A percentile compares a stretch with the other conserved stretches of the same genome.
Conservation (phyloP, 176 grass and related monocot species). For the Melocanna baccifera region DNA sequence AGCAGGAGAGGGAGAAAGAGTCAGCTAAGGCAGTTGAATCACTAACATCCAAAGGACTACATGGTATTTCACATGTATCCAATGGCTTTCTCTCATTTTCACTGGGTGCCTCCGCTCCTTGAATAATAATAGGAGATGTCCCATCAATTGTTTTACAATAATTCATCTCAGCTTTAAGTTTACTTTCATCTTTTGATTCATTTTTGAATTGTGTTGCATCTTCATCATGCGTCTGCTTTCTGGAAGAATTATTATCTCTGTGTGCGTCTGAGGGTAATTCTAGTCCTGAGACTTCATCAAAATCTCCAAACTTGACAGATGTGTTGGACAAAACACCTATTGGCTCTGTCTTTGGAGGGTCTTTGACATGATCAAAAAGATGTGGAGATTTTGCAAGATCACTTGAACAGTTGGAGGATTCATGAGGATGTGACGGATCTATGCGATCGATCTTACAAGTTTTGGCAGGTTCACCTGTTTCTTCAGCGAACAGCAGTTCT, state of each 20-base stretch:
- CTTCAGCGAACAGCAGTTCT: slow-evolving; percentile 29
- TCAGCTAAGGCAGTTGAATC: slow-evolving; percentile 22
- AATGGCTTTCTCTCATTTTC: slow-evolving; percentile 28
- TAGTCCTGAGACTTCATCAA: slow-evolving; percentile 50
- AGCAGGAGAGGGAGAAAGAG: slow-evolving; percentile 7
- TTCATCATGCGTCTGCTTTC: slow-evolving; percentile 25
- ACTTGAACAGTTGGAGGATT: slow-evolving; percentile 30
- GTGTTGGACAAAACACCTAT: slow-evolving; percentile 35
- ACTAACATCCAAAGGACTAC: slow-evolving; percentile 13
- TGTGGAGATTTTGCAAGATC: slow-evolving; percentile 34
- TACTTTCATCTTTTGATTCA: slow-evolving; percentile 14
- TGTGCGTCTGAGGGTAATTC: slow-evolving; percentile 38
- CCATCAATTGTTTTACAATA: slow-evolving; percentile 13
- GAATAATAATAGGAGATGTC: slow-evolving; percentile 27
- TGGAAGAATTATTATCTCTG: slow-evolving; percentile 36
- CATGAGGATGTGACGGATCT: slow-evolving; percentile 29
- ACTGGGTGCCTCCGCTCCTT: slow-evolving; percentile 21
- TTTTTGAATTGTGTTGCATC: slow-evolving; percentile 12
- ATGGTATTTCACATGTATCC: slow-evolving; percentile 33
- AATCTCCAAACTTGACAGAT: slow-evolving; percentile 58
- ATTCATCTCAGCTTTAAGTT: slow-evolving; percentile 20
- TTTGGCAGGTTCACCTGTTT: slow-evolving; percentile 29
- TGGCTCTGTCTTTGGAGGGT: slow-evolving; percentile 14
- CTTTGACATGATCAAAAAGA: slow-evolving; percentile 28
- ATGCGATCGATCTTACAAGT: slow-evolving; percentile 30